Evolutionary conservation across 2,329 filamentous ascomycete genomes (phyloP).

Genomic region (Curvularia eragrostidis): DNA sequence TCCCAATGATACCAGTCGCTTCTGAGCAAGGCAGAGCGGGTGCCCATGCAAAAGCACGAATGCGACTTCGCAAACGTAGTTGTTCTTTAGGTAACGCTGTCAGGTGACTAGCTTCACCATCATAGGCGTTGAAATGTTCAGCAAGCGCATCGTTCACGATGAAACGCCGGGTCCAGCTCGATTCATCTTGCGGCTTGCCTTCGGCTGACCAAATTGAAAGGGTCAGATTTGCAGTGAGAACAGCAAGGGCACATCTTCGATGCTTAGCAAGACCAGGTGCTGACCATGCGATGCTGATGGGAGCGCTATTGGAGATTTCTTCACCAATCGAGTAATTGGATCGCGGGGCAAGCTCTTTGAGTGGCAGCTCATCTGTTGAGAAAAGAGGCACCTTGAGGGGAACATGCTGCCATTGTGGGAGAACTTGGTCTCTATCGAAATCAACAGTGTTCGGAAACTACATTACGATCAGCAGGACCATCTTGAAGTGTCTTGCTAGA

Average conservation of each 20-base stretch:
- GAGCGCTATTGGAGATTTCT: conserved; percentile 62
- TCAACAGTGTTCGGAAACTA: conserved; percentile 46
- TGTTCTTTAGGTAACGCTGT: conserved; percentile 37
- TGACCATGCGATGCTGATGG: conserved; percentile 63
- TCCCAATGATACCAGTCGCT: conserved; percentile 30
- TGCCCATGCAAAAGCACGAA: conserved; percentile 54
- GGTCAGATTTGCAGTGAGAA: conserved; percentile 63
- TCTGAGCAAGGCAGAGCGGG: conserved; percentile 28
- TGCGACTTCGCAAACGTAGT: conserved; percentile 47
- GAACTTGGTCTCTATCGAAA: conserved; percentile 37
- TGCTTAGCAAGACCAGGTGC: conserved; percentile 62
- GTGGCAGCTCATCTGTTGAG: conserved; percentile 56
- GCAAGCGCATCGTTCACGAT: conserved; percentile 61
- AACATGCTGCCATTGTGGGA: conserved; percentile 47
- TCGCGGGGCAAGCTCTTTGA: conserved; percentile 55
- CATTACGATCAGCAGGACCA: conserved; percentile 8
- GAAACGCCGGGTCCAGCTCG: conserved; percentile 60
- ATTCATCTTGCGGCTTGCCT: conserved; percentile 50
- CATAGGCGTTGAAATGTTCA: conserved; percentile 43
- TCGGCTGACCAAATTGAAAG: conserved; percentile 63
- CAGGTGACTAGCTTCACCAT: conserved; percentile 27
- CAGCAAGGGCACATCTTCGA: conserved; percentile 60
- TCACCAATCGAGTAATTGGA: conserved; percentile 63
- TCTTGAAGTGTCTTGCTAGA: background rate
- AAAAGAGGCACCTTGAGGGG: conserved; percentile 61